phyloP scores from a whole-genome alignment of 345 rosid genomes.

The Kandelia obovata region DNA sequence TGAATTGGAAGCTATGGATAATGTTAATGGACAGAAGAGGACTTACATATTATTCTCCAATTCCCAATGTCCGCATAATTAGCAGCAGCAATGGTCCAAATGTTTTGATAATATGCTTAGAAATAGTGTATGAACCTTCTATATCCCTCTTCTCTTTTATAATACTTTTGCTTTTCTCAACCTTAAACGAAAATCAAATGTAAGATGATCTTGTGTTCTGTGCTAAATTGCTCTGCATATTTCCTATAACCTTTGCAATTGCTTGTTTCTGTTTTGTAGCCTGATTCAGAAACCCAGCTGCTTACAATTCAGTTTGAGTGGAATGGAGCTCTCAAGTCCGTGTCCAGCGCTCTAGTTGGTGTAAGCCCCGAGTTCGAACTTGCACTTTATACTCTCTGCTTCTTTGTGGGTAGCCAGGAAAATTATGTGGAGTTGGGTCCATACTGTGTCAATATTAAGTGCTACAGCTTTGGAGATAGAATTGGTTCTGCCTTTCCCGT shows the following conservation, averaged over 20 bases:
- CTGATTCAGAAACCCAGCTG: constrained; percentile 75
- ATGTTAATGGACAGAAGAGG: too few relatives aligned
- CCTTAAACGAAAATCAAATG: neutral
- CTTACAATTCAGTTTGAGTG: constrained; percentile 83
- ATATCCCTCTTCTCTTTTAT: too few relatives aligned
- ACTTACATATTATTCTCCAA: too few relatives aligned
- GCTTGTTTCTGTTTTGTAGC: constrained; percentile 38
- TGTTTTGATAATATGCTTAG: too few relatives aligned
- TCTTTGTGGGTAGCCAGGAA: constrained; percentile 71
- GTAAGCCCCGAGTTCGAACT: constrained; percentile 90
- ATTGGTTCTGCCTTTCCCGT: constrained; percentile 78
- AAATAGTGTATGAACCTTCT: too few relatives aligned
- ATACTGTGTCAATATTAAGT: constrained; percentile 83
- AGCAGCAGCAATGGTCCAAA: too few relatives aligned
- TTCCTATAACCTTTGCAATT: neutral
- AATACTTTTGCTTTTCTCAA: too few relatives aligned
- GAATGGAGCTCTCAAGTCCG: constrained; percentile 90
- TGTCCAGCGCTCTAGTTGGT: constrained; percentile 74
- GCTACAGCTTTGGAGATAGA: constrained; percentile 65
- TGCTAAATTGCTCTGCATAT: neutral
- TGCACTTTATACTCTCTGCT: constrained; percentile 82
- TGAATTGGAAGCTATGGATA: too few relatives aligned
- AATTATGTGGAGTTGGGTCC: constrained; percentile 78
- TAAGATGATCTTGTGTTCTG: neutral
- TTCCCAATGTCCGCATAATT: too few relatives aligned